A percentile compares a stretch with the other conserved stretches of the same genome.
Evolutionary conservation across 2,329 filamentous ascomycete genomes (phyloP).

Genomic region (Aureobasidium sp.): DNA sequence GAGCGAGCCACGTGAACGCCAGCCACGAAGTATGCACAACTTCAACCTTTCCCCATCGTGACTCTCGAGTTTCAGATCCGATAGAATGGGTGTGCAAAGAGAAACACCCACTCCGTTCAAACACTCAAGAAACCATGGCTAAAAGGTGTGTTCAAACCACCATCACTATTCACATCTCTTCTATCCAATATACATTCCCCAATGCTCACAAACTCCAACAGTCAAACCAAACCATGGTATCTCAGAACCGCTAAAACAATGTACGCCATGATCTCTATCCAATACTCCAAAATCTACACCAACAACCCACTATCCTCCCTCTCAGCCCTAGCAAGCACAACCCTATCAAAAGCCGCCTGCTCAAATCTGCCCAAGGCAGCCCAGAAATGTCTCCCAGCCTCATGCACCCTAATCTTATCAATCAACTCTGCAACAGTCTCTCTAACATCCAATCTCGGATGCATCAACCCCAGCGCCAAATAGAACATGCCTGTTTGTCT

Average conservation of each 20-base stretch:
- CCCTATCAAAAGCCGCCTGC: conserved; percentile 84
- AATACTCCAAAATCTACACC: too few species aligned
- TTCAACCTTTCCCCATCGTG: too few species aligned
- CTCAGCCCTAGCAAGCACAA: conserved; percentile 68
- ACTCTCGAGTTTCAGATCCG: too few species aligned
- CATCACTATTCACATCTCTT: too few species aligned
- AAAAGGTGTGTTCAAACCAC: too few species aligned
- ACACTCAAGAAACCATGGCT: too few species aligned
- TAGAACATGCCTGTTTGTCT: conserved; percentile 84
- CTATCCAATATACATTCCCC: background rate
- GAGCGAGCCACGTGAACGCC: too few species aligned
- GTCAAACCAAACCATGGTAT: conserved; percentile 15
- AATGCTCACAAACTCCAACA: background rate
- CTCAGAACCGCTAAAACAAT: too few species aligned
- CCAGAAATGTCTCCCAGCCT: conserved; percentile 96
- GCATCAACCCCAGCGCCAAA: conserved; percentile 89
- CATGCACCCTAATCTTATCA: conserved; percentile 84
- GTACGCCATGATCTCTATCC: too few species aligned
- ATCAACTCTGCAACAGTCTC: conserved; percentile 81
- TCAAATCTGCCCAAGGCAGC: conserved; percentile 85
- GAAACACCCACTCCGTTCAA: too few species aligned
- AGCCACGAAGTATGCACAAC: too few species aligned
- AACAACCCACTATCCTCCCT: conserved; percentile 21
- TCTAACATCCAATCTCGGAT: conserved; percentile 85
- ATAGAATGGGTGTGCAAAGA: too few species aligned